These are phyloP conservation scores for Craspedostauros australis DNA, from an alignment of 108 stramenopile species.

Conservation along the genomic window DNA sequence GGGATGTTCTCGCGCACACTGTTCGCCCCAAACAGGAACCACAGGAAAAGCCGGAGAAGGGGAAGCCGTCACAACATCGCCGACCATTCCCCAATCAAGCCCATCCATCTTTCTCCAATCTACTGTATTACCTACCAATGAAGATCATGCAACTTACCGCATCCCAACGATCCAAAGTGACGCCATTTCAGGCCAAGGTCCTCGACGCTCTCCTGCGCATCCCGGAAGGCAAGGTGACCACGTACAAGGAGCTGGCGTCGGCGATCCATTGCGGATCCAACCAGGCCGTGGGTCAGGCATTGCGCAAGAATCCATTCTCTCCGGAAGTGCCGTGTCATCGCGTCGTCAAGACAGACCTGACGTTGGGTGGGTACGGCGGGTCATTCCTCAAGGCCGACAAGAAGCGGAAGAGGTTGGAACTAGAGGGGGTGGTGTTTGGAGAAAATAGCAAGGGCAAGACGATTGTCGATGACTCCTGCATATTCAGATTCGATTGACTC, in stretches of 20 bases:
- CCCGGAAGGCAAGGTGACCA: conserved; percentile 16
- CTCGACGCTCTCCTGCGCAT: conserved; percentile 11
- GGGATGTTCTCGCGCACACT: too few species aligned
- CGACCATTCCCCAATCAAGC: too few species aligned
- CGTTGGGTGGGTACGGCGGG: conserved; percentile 24
- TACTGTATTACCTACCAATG: too few species aligned
- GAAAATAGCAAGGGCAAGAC: conserved; percentile 13
- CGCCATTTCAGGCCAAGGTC: conserved; percentile 22
- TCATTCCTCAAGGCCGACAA: conserved; percentile 14
- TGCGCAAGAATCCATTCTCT: conserved; percentile 30
- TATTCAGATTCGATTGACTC: not conserved
- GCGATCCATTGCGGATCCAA: conserved; percentile 10
- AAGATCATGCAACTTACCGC: conserved; percentile 29
- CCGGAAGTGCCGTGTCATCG: conserved; percentile 36
- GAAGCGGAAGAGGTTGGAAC: conserved; percentile 8
- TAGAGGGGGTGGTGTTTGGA: conserved; percentile 24
- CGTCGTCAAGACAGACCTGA: conserved; percentile 11
- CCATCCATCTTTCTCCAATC: too few species aligned
- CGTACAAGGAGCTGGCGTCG: conserved; percentile 14
- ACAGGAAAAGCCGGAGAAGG: too few species aligned
- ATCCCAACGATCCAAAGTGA: conserved; percentile 7
- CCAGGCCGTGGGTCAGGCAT: conserved; percentile 32
- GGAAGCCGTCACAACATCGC: too few species aligned
- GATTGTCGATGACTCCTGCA: conserved; percentile 2
- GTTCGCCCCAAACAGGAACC: too few species aligned